These are phyloP conservation scores for Dalbergia cultrata DNA, from an alignment of 306 rosid species.

Conservation along the genomic window DNA sequence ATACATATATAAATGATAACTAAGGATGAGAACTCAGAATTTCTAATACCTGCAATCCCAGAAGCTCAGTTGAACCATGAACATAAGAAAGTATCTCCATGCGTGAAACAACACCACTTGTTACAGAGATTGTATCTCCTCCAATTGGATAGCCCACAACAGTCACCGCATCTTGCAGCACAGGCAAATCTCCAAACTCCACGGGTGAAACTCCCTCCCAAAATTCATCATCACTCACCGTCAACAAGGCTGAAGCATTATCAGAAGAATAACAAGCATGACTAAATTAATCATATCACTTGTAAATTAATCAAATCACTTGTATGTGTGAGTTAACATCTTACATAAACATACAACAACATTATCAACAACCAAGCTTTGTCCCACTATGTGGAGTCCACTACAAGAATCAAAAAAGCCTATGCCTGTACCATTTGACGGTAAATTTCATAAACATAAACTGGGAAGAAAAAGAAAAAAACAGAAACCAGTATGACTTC, in stretches of 20 bases:
- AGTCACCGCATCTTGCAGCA: conserved; percentile 87
- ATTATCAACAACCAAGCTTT: background rate
- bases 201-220: conserved; percentile 87
- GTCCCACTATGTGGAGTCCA: background rate
- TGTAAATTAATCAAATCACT: conserved; percentile 1
- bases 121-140: conserved; percentile 90
- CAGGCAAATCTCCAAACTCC: conserved; percentile 81
- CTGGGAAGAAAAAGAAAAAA: background rate
- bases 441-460: background rate
- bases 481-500: background rate
- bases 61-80: conserved; percentile 85
- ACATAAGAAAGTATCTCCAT: conserved; percentile 89
- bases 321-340: conserved; percentile 3
- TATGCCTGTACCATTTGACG: background rate
- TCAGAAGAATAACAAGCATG: conserved; percentile 18
- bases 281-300: conserved; percentile 6
- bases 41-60: conserved; percentile 74
- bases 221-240: conserved; percentile 81
- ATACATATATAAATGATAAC: background rate
- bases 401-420: background rate
- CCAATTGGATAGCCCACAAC: conserved; percentile 94
- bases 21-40: background rate
- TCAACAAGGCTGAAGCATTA: conserved; percentile 72
- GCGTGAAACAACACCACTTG: conserved; percentile 90
- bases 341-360: background rate